A percentile compares a stretch with the other conserved stretches of the same genome.
Conservation (phyloP, 192 early-diverging fungal genomes). For the Podila horticola region DNA sequence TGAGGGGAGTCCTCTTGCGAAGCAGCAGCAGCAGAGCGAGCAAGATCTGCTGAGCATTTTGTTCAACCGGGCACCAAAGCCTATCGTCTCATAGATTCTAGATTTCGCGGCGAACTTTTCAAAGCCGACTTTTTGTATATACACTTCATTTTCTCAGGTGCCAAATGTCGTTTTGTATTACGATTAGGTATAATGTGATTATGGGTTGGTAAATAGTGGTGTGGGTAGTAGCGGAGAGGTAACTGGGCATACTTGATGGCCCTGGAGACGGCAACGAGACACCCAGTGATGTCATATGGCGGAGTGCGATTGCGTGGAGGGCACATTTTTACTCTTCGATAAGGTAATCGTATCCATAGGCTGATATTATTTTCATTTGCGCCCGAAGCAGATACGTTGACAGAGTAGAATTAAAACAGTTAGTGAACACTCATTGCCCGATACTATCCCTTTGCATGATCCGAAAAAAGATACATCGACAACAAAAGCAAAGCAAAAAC, state of each 20-base stretch:
- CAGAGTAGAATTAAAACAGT: neutral
- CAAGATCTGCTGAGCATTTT: neutral
- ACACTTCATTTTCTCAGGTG: too few species aligned
- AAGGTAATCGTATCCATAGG: conserved; percentile 67
- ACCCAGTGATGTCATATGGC: neutral
- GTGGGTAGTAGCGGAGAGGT: too few species aligned
- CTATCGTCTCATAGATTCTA: neutral
- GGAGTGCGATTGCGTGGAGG: neutral
- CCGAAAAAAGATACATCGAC: neutral
- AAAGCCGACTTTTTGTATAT: too few species aligned
- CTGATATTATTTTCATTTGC: conserved; percentile 6
- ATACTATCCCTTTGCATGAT: neutral
- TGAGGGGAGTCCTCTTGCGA: conserved; percentile 5
- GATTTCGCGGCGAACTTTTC: too few species aligned
- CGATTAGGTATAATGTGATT: too few species aligned
- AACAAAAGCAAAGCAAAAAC: neutral
- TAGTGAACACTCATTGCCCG: too few species aligned
- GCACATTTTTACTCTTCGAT: conserved; percentile 51
- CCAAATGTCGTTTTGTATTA: too few species aligned
- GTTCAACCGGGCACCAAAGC: neutral
- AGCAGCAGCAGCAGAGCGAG: neutral
- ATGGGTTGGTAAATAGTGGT: too few species aligned
- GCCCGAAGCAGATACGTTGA: neutral
- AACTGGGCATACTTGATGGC: too few species aligned
- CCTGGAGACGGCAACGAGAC: neutral